These are phyloP conservation scores for Sequoia sempervirens DNA, from an alignment of 75 land plant genomes.

Conservation along the genomic window DNA sequence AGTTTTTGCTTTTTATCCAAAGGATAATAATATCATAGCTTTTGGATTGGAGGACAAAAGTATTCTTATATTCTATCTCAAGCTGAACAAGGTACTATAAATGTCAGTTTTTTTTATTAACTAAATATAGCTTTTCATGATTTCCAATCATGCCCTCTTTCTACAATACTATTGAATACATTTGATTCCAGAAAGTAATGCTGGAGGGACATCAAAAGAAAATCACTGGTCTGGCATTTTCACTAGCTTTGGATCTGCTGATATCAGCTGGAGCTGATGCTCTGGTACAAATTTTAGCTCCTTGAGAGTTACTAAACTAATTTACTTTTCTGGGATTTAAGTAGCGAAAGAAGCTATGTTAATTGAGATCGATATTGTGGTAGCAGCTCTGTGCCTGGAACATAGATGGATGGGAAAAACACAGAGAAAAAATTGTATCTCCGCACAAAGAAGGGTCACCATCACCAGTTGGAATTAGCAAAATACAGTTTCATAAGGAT, in stretches of 20 bases:
- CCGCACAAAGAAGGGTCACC: constrained; percentile 43
- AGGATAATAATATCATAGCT: constrained; percentile 21
- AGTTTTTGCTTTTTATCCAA: constrained; percentile 16
- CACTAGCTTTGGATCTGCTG: constrained; percentile 43
- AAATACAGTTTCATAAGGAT: constrained; percentile 55
- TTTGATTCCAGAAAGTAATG: constrained; percentile 21
- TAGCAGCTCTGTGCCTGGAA: constrained; percentile 68
- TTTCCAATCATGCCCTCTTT: background rate
- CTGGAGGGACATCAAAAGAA: constrained; percentile 62
- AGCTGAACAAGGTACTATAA: background rate
- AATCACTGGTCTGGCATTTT: constrained; percentile 67
- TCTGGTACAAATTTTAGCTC: constrained; percentile 30
- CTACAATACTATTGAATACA: background rate
- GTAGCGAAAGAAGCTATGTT: background rate
- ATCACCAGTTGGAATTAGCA: constrained; percentile 31
- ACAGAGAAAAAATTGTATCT: constrained; percentile 37
- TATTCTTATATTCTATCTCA: constrained; percentile 13
- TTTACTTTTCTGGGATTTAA: background rate
- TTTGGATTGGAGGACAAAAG: constrained; percentile 21
- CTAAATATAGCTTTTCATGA: background rate
- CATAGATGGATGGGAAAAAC: constrained; percentile 70
- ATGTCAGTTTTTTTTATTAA: background rate
- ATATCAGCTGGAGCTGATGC: constrained; percentile 77
- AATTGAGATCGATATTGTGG: background rate
- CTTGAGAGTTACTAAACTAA: background rate